Conservation (phyloP, 106 monocot species). For the Gastrodia elata region DNA sequence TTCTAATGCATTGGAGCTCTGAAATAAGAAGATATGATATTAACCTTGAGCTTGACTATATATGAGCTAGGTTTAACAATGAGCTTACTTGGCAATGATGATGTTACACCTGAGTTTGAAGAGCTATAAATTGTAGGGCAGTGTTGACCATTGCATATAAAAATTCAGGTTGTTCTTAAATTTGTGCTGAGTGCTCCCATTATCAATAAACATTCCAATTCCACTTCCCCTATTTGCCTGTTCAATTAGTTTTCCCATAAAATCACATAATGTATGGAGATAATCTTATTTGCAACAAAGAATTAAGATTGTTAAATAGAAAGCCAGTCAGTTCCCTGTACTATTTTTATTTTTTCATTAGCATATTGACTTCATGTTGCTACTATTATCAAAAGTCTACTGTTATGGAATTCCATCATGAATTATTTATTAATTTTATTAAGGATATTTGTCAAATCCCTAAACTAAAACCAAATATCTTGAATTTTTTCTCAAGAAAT, state of each 20-base stretch:
- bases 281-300: not conserved
- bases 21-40: no score
- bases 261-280: not conserved
- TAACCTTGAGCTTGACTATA: no score
- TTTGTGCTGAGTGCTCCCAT: not conserved
- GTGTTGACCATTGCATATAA: not conserved
- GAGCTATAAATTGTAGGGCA: not conserved
- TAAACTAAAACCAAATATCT: not conserved
- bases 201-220: not conserved
- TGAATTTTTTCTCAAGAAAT: not conserved
- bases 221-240: not conserved
- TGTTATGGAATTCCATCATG: not conserved
- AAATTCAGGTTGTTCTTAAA: not conserved
- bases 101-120: not conserved
- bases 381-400: not conserved
- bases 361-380: not conserved
- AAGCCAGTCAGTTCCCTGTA: not conserved
- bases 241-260: not conserved
- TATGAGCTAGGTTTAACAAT: no score
- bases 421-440: not conserved
- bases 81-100: no score
- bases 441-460: not conserved
- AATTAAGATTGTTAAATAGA: not conserved
- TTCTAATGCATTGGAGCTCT: no score
- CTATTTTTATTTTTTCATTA: not conserved